A percentile compares a stretch with the other conserved stretches of the same genome.
These are phyloP conservation scores for Butyriboletus loyo DNA, from an alignment of 768 basidiomycete genomes.

Conservation along the genomic window DNA sequence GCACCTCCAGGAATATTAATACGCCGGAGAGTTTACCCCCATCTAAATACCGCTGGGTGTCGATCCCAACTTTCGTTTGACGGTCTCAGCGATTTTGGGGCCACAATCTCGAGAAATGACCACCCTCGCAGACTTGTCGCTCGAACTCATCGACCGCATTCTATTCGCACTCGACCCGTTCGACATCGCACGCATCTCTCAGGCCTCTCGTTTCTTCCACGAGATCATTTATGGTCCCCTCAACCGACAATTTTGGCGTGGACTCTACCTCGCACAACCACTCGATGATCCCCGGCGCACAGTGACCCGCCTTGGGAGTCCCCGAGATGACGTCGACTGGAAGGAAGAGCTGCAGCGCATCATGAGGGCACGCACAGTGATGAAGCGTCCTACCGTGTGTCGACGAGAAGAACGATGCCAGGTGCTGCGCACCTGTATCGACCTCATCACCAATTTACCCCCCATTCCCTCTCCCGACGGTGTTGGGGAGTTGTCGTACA, in stretches of 20 bases:
- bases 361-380: slow-evolving; percentile 51
- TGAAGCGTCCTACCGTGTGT: slow-evolving; percentile 34
- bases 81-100: background rate
- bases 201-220: slow-evolving; percentile 45
- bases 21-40: background rate
- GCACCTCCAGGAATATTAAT: slow-evolving; percentile 9
- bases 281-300: slow-evolving; percentile 65
- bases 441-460: slow-evolving; percentile 43
- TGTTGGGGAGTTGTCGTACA: slow-evolving; percentile 40
- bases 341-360: slow-evolving; percentile 50
- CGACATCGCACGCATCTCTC: slow-evolving; percentile 52
- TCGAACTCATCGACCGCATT: slow-evolving; percentile 59
- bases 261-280: slow-evolving; percentile 57
- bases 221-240: slow-evolving; percentile 49
- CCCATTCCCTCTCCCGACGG: slow-evolving; percentile 31
- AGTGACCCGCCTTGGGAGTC: slow-evolving; percentile 33
- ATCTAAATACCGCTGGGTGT: background rate
- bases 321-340: slow-evolving; percentile 45
- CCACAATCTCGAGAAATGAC: slow-evolving; percentile 1
- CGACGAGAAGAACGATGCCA: slow-evolving; percentile 42
- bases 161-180: slow-evolving; percentile 57
- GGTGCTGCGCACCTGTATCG: slow-evolving; percentile 49
- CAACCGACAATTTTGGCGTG: slow-evolving; percentile 50
- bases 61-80: background rate
- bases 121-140: slow-evolving; percentile 43